Evolutionary conservation across 208 protist species (phyloP).

Genomic region (Jaenimonas drosophilae): DNA sequence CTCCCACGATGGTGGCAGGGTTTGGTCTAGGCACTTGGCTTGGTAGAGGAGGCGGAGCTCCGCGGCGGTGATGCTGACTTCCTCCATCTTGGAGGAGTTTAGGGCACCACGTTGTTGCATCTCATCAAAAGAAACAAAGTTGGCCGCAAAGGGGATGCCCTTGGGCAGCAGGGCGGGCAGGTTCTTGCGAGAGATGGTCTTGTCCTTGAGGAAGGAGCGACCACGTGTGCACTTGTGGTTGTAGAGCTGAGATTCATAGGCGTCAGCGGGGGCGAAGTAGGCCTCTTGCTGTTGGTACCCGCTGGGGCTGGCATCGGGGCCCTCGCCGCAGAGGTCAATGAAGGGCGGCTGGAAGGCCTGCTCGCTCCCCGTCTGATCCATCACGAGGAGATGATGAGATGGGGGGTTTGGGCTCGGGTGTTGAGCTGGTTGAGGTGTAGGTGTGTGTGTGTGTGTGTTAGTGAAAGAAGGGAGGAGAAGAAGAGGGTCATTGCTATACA

Average conservation of each 20-base stretch:
- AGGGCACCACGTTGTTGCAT: constrained; percentile 54
- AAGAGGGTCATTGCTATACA: no score
- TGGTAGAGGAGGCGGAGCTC: constrained; percentile 79
- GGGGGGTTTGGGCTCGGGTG: no score
- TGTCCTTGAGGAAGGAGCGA: constrained; percentile 63
- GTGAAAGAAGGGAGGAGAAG: not conserved
- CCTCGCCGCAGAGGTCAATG: no score
- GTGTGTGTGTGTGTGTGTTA: not conserved
- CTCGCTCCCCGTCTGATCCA: no score
- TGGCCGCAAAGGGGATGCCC: constrained; percentile 76
- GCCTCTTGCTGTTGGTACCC: no score
- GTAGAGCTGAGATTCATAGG: constrained; percentile 34
- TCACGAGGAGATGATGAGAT: constrained; percentile 1
- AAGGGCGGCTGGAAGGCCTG: no score
- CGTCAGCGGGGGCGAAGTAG: not conserved
- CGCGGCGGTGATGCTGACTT: constrained; percentile 61
- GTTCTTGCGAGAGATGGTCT: constrained; percentile 13
- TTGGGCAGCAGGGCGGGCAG: constrained; percentile 73
- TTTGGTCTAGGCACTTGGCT: constrained; percentile 83
- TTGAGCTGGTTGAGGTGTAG: constrained; percentile 1
- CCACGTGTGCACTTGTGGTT: constrained; percentile 57
- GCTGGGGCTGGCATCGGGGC: no score
- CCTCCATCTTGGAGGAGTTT: constrained; percentile 26
- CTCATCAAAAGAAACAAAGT: constrained; percentile 82
- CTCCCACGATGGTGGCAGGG: constrained; percentile 70